Base-by-base conservation (phyloP, 2,329 filamentous ascomycete genomes). In the Daldinia sp. region DNA sequence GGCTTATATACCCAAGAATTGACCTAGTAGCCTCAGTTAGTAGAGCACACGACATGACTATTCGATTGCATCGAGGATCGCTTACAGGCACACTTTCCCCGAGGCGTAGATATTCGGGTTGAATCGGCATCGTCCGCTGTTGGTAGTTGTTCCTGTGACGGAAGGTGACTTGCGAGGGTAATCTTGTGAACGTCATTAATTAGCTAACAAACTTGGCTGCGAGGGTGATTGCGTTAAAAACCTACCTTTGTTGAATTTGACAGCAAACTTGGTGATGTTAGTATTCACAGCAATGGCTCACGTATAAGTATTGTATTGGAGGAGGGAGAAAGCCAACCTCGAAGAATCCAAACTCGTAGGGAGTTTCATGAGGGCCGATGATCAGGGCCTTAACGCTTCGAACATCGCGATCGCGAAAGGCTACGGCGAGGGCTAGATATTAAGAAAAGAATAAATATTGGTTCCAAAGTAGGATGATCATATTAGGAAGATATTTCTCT, bases 271-370 rank as follows among this genome's bases (percentile, higher is more conserved):
- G 46, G 42, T 2, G n/a, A 39, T 53, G 68, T 82, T 70, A 83
- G 77, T 63, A 74, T 56, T 5, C 37, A 30, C 4, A 42, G 20
- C 33, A 1, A 35, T 12, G n/a, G 6, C 51, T 18, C 5, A 35
- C 18, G 20, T 20, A 4, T 6, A 23, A 23, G 20, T 23, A 23
- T 6, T 10, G 12, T 39, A 26, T 23, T 26, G 13, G n/a, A 46
- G 48, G 44, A 13, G n/a, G 46, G 48, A 42, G 13, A 73, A 61
- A 78, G 20, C 85, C 67, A 79, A 96, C 94, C 86, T 98, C 94
- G 78, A 97, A 98, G 82, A 98, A 98, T 2, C 96, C 96, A 77
- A 97, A 98, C 80, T 98, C 94, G 80, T 99, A 99, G 0, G 95
- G 94, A 0, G 94, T 97, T 74, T 96, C 94, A 72, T 95, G 93